Evolutionary conservation across 2,329 filamentous ascomycete genomes (phyloP).

Genomic region (Cordyceps cicadae): DNA sequence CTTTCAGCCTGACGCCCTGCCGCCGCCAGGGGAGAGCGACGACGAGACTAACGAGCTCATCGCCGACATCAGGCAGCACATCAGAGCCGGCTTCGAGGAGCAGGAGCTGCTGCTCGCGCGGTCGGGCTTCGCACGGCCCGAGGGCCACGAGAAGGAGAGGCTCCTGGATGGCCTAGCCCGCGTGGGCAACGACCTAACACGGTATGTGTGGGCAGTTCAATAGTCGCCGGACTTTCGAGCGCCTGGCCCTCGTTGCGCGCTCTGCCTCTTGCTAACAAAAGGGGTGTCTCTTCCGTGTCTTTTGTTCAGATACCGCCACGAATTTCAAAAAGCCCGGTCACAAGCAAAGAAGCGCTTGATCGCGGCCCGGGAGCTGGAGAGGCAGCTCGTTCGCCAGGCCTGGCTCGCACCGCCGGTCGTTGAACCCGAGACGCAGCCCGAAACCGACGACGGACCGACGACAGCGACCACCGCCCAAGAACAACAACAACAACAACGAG

Average conservation of each 20-base stretch:
- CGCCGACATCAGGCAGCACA: conserved; percentile 67
- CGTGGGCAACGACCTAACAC: conserved; percentile 61
- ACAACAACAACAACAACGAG: conserved; percentile 19
- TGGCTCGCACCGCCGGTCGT: conserved; percentile 41
- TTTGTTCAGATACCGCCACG: conserved; percentile 43
- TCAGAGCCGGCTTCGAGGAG: conserved; percentile 76
- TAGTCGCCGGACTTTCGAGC: no score
- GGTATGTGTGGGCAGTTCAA: conserved; percentile 37
- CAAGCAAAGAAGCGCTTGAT: conserved; percentile 68
- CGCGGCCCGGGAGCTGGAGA: conserved; percentile 65
- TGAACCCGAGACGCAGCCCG: conserved; percentile 24
- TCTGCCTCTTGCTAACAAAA: no score
- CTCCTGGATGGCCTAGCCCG: conserved; percentile 59
- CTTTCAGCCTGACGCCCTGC: conserved; percentile 50
- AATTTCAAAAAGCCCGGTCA: conserved; percentile 76
- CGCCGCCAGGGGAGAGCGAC: conserved; percentile 37
- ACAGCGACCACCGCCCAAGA: background rate
- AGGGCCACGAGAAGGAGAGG: conserved; percentile 53
- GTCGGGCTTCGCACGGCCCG: conserved; percentile 55
- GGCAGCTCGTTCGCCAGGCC: conserved; percentile 63
- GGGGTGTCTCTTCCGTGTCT: no score
- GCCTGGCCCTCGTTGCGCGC: no score
- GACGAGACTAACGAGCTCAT: conserved; percentile 62
- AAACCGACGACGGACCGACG: conserved; percentile 16
- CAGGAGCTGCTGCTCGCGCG: conserved; percentile 75